phyloP scores from a whole-genome alignment of 495 filamentous ascomycete genomes.

The Xylaria scruposa region DNA sequence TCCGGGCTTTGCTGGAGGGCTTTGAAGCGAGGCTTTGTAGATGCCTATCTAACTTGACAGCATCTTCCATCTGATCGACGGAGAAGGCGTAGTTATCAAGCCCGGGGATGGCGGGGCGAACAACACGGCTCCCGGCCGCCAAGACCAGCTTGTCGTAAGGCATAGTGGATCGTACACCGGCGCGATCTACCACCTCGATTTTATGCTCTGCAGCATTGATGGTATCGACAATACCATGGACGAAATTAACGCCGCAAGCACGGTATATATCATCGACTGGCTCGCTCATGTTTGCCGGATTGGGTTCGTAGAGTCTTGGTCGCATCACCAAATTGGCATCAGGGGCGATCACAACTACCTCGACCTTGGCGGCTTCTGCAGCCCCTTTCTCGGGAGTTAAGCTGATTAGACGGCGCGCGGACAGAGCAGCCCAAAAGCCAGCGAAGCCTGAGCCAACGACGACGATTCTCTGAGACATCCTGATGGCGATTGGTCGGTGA shows the following conservation, averaged over 20 bases:
- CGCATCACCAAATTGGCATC: slow-evolving; percentile 40
- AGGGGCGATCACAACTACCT: slow-evolving; percentile 43
- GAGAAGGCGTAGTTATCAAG: slow-evolving; percentile 41
- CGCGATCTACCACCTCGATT: slow-evolving; percentile 28
- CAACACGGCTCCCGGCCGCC: slow-evolving; percentile 44
- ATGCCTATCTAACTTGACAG: slow-evolving; percentile 31
- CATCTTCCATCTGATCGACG: slow-evolving; percentile 41
- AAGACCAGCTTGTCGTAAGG: slow-evolving; percentile 44
- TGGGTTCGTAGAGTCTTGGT: slow-evolving; percentile 46
- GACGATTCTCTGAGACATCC: slow-evolving; percentile 25
- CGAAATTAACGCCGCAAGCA: slow-evolving; percentile 32
- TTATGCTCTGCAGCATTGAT: slow-evolving; percentile 35
- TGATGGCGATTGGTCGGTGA: not conserved
- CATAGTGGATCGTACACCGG: slow-evolving; percentile 28
- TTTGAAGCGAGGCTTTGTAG: slow-evolving; percentile 25
- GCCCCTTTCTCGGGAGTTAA: slow-evolving; percentile 1
- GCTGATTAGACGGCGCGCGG: slow-evolving; percentile 41
- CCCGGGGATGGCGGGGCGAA: slow-evolving; percentile 38
- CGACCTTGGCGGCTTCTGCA: slow-evolving; percentile 25
- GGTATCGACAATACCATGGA: slow-evolving; percentile 35
- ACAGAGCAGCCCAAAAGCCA: slow-evolving; percentile 45
- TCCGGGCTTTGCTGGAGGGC: slow-evolving; percentile 29
- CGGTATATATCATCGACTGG: slow-evolving; percentile 38
- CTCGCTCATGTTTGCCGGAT: slow-evolving; percentile 34
- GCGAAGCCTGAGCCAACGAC: slow-evolving; percentile 46